phyloP scores from a whole-genome alignment of 1,139 yeast genomes.

The Suhomyces ambrosiae region DNA sequence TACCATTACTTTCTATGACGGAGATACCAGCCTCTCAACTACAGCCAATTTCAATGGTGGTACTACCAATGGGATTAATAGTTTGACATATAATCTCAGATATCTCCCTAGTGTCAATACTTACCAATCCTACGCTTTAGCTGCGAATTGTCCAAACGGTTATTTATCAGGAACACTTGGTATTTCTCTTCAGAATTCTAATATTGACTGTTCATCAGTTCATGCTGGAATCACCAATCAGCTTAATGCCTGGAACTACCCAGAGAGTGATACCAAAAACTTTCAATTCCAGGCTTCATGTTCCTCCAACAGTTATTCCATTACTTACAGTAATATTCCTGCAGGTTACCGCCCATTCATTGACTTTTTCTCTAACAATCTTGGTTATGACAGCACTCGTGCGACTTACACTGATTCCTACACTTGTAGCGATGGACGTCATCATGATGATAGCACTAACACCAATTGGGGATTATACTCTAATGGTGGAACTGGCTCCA shows the following conservation, averaged over 20 bases:
- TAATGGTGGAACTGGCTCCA: slow-evolving; percentile 19
- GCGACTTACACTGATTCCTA: slow-evolving; percentile 1
- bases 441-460: background rate
- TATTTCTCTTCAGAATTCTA: slow-evolving; percentile 12
- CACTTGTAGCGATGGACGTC: background rate
- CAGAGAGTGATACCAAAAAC: slow-evolving; percentile 14
- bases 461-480: slow-evolving; percentile 9
- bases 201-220: slow-evolving; percentile 26
- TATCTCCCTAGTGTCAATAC: slow-evolving; percentile 18
- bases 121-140: slow-evolving; percentile 21
- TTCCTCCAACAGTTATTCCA: slow-evolving; percentile 13
- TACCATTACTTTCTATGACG: slow-evolving; percentile 32
- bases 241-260: slow-evolving; percentile 27
- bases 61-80: background rate
- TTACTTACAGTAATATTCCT: slow-evolving; percentile 28
- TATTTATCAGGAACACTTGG: slow-evolving; percentile 29
- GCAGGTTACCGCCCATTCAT: slow-evolving; percentile 38
- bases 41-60: slow-evolving; percentile 19
- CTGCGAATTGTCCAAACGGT: slow-evolving; percentile 28
- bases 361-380: slow-evolving; percentile 12
- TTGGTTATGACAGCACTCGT: slow-evolving; percentile 4
- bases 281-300: slow-evolving; percentile 19
- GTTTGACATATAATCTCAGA: slow-evolving; percentile 2
- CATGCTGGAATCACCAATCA: slow-evolving; percentile 24
- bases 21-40: slow-evolving; percentile 23